Percentiles rank a stretch among this genome's conserved stretches.
Evolutionary conservation across 2,329 filamentous ascomycete species (phyloP).

Genomic region (Cytospora piceicola): DNA sequence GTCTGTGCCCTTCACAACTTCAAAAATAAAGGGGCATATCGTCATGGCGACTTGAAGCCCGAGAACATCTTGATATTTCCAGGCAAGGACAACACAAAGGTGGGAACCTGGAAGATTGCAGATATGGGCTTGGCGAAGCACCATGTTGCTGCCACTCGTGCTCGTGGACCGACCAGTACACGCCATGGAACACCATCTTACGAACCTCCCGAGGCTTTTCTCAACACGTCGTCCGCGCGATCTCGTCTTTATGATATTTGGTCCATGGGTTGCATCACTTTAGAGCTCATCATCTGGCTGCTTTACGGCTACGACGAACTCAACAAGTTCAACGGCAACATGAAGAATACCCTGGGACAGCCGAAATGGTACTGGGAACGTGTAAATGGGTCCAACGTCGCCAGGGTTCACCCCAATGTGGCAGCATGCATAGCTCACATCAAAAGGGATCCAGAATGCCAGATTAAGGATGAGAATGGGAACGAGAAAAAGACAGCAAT

Average conservation of each 20-base stretch:
- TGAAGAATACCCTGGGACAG: neutral
- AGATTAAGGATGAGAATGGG: too few relatives aligned
- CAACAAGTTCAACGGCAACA: slow-evolving; percentile 11
- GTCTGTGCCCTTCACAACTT: slow-evolving; percentile 13
- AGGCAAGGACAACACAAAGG: neutral
- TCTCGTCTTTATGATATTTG: slow-evolving; percentile 39
- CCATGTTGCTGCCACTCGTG: slow-evolving; percentile 23
- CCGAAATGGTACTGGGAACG: neutral
- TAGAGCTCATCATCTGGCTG: slow-evolving; percentile 39
- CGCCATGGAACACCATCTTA: slow-evolving; percentile 3
- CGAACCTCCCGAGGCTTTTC: slow-evolving; percentile 12
- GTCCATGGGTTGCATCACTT: slow-evolving; percentile 39
- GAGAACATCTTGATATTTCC: slow-evolving; percentile 18
- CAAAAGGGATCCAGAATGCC: neutral
- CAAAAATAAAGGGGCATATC: neutral
- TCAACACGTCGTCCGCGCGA: neutral
- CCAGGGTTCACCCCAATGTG: neutral
- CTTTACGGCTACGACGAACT: slow-evolving; percentile 31
- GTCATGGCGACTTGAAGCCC: slow-evolving; percentile 16
- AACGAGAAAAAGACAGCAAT: neutral
- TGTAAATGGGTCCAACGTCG: neutral
- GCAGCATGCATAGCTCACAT: neutral
- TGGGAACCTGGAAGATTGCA: slow-evolving; percentile 9
- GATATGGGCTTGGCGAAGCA: slow-evolving; percentile 18
- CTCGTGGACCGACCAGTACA: slow-evolving; percentile 23